Base-by-base conservation (phyloP, 106 monocot genomes). In the Dendrobium chrysotoxum region DNA sequence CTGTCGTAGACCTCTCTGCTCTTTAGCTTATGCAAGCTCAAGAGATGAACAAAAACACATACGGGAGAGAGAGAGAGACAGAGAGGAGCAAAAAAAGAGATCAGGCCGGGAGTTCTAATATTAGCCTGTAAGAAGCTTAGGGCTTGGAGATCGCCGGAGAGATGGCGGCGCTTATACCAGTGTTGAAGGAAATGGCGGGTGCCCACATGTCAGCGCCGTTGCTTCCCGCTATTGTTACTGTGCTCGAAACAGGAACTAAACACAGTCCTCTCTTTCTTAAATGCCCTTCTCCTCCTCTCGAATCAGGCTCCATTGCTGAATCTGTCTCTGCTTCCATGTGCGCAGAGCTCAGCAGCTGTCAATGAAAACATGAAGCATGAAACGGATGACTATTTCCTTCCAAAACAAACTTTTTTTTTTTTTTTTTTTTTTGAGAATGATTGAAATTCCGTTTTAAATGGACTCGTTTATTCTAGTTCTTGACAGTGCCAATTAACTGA, bases 311-410 rank as follows among this genome's bases (percentile, higher is more conserved):
- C 35, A 31, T 71, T 38, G 35, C 71, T 38, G 71, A 71, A 3
- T 71, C 71, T 38, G 12, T 5, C 38, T 35, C 13, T 23, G 23
- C 64, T 73, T 40, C 40, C 75, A 45, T n/a, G 75, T 40, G 21
- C 15, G 75, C 28, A n/a, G 75, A 45, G 44, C 75, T 75, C 75
- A 75, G 44, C n/a, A 45, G 18, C 75, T 75, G 75, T 23, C 18
- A 42, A 25, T 28, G 25, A 39, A 46, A 75, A 75, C 15, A 13
- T 42, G 75, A 13, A 50, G 15, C 3, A 15, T 13, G 15, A 50
- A 50, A 46, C 7, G 12, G 13, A 15, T 13, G 50, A 50, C 13
- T 11, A 50, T 13, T 13, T 16, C 13, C 50, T 50, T 50, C 15
- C 11, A 15, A 50, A 50, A 50, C 15, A 50, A 44, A 44, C 9